These are phyloP conservation scores for Fusarium verticillioides DNA, from an alignment of 2,329 filamentous ascomycete genomes.

Conservation along the genomic window DNA sequence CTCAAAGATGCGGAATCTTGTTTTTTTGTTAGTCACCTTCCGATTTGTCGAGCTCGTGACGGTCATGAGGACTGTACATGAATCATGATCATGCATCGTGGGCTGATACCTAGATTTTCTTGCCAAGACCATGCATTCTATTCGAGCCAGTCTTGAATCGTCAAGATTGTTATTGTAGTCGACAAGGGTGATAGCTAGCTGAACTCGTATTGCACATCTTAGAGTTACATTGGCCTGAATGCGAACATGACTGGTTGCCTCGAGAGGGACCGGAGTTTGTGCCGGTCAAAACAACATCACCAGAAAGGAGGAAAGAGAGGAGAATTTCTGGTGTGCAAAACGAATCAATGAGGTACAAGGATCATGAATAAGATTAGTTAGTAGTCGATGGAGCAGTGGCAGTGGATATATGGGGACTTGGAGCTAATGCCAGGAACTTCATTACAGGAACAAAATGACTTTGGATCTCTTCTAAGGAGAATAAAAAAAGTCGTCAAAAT, in stretches of 20 bases:
- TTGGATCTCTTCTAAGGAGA: accelerated
- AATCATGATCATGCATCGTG: neutral
- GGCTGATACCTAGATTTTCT: accelerated
- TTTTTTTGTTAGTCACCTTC: neutral
- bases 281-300: too few relatives aligned
- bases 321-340: neutral
- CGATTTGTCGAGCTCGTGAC: neutral
- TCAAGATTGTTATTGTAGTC: accelerated
- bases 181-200: neutral
- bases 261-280: neutral
- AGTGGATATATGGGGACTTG: neutral
- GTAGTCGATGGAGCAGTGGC: neutral
- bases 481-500: accelerated
- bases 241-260: neutral
- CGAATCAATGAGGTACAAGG: neutral
- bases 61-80: accelerated
- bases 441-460: accelerated
- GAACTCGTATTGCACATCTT: neutral
- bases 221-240: neutral
- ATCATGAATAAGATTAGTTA: neutral
- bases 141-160: accelerated
- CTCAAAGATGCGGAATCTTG: neutral
- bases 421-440: neutral
- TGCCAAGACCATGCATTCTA: neutral
- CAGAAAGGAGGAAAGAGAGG: neutral